Base-by-base conservation (phyloP, 768 basidiomycete genomes). In the Lentinula aciculospora region DNA sequence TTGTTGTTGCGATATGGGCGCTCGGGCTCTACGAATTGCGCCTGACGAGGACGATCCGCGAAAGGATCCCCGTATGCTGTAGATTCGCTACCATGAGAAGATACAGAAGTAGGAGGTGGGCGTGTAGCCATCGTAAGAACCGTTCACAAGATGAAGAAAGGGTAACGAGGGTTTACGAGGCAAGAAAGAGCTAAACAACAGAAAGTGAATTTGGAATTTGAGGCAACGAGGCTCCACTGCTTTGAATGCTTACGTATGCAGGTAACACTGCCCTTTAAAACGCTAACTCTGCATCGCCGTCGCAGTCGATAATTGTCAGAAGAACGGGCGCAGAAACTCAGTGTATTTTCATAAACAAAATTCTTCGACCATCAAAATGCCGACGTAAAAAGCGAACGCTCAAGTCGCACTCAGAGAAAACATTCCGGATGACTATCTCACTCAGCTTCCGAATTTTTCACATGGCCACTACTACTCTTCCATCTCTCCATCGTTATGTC, bases 41-140 rank as follows among this genome's bases (percentile, higher is more conserved):
- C 73, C 53, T 77, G 81, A 55, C 78, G 82, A 56, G 82, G 79
- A 21, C 82, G 77, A 73, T 92, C 89, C 49, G 83, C 76, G 68
- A 92, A 92, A 5, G 91, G 91, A 68, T 92, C 88, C 29, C 72
- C 75, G 53, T 78, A 77, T 17, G 66, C 56, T 21, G 31, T 29
- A 17, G 46, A 34, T n/a, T 49, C 48, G 48, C 42, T 49, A 55
- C 56, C 55, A 27, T 71, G 67, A 34, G 74, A 67, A 57, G 68
- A 68, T 40, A 59, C 66, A 32, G 71, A 73, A 34, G 71, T 75
- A 21, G 70, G 67, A 60, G 73, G 74, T 42, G 74, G 69, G 46
- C 70, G 71, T 56, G 69, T 68, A 66, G 74, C 74, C 60, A 75
- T 72, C 73, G 73, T 79, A 67, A 19, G n/a, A 40, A 19, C 36